Evolutionary conservation across 257 asterid genomes (phyloP), one percentile per base, ranked within the genome.

Genomic region (Leptodermis oblonga): DNA sequence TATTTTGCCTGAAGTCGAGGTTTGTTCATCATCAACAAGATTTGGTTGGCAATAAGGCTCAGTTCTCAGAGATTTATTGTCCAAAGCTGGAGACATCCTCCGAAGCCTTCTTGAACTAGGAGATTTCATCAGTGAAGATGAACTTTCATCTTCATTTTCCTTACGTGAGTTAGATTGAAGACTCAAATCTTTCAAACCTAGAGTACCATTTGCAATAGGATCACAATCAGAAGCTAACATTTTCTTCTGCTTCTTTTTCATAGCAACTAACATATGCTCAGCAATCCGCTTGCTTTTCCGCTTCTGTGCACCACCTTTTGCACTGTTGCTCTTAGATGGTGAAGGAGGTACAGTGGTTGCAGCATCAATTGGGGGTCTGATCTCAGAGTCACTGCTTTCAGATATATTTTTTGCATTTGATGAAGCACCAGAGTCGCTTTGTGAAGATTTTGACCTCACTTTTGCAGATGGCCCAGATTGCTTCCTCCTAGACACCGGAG

Each of bases 221-320:
- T 87, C 95, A 69, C 85, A 79, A 70, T 81, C 96, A 67, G 94
- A 86, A 76, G 86, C 51, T 39, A 59, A 72, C 70, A 48, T 74
- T 69, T 83, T 83, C 85, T 84, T 88, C 81, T 79, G 95, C 76
- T 79, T 81, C 84, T 93, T 87, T 76, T 75, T 84, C 78, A 79
- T 84, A 70, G 92, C 80, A 77, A 82, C 86, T 45, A 85, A 67
- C 75, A 85, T 87, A 77, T 82, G 88, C 74, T 91, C 97, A 48
- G 96, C 97, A 77, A 89, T 79, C 76, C 99, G 81, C 92, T 94
- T 94, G 89, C 96, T 85, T 60, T 82, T 87, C 80, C 92, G 86
- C 82, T 87, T 89, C 70, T 82, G 88, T 36, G 51, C 69, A 52
- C 84, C 78, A 69, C 81, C 70, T 81, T 78, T 85, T 53, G 83